Conservation (phyloP, 2,329 filamentous ascomycete genomes). For the Aspergillus hortae region DNA sequence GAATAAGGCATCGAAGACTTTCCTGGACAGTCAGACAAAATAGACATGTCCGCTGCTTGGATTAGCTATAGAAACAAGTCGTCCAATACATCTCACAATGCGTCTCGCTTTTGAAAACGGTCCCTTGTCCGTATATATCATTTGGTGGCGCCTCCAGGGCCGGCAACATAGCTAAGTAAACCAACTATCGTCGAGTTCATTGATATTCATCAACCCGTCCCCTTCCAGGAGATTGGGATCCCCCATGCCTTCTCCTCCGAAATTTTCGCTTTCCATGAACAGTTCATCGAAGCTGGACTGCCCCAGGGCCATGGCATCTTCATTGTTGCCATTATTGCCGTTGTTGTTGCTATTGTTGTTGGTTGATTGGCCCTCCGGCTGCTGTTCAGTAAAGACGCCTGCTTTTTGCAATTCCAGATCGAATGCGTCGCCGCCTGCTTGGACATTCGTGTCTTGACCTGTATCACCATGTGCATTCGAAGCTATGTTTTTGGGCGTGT, state of each 20-base stretch:
- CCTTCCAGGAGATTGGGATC: constrained; percentile 35
- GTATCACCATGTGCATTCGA: constrained; percentile 30
- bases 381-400: constrained; percentile 17
- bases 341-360: neutral
- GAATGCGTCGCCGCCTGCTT: constrained; percentile 32
- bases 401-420: constrained; percentile 35
- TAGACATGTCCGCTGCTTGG: neutral
- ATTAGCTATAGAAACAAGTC: neutral
- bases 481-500: constrained; percentile 14
- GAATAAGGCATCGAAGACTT: no score
- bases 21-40: no score
- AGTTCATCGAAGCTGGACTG: constrained; percentile 46
- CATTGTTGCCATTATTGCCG: constrained; percentile 10
- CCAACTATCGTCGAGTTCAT: constrained; percentile 41
- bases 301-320: constrained; percentile 36
- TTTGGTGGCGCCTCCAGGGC: neutral
- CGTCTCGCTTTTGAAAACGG: no score
- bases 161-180: constrained; percentile 18
- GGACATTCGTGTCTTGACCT: constrained; percentile 27
- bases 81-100: neutral
- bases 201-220: constrained; percentile 35
- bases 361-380: constrained; percentile 18
- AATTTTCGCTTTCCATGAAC: constrained; percentile 40
- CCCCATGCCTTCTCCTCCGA: constrained; percentile 28
- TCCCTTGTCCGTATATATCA: constrained; percentile 4